These are phyloP conservation scores for Pseudozyma thailandica DNA, from an alignment of 1,284 basidiomycete species.

Conservation along the genomic window DNA sequence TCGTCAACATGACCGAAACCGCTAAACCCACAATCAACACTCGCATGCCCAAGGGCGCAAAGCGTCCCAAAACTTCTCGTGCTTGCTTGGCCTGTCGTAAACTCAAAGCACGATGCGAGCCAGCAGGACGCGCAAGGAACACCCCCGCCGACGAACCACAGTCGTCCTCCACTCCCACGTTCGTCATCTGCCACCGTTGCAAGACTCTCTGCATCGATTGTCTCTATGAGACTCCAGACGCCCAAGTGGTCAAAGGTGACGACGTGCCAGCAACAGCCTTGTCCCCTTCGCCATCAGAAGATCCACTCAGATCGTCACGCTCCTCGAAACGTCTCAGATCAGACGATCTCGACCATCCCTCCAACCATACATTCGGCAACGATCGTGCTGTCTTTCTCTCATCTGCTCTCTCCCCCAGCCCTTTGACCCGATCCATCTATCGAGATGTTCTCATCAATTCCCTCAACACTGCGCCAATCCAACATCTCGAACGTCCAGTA, in stretches of 20 bases:
- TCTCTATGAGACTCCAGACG: slow-evolving; percentile 32
- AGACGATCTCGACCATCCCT: slow-evolving; percentile 5
- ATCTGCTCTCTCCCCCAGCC: slow-evolving; percentile 29
- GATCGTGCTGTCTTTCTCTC: slow-evolving; percentile 43
- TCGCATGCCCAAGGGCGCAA: slow-evolving; percentile 51
- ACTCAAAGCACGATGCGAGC: slow-evolving; percentile 48
- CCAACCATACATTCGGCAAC: slow-evolving; percentile 27
- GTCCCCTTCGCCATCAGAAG: slow-evolving; percentile 20
- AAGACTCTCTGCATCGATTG: slow-evolving; percentile 51
- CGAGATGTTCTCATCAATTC: slow-evolving; percentile 36
- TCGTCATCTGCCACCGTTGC: slow-evolving; percentile 46
- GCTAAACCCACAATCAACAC: slow-evolving; percentile 35
- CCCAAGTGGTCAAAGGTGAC: slow-evolving; percentile 37
- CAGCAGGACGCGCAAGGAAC: slow-evolving; percentile 17
- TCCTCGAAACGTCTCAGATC: slow-evolving; percentile 27
- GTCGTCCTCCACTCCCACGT: slow-evolving; percentile 5
- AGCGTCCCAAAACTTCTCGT: slow-evolving; percentile 43
- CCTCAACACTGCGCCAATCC: slow-evolving; percentile 12
- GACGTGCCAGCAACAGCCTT: slow-evolving; percentile 7
- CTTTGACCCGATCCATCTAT: slow-evolving; percentile 33
- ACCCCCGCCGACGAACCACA: slow-evolving; percentile 16
- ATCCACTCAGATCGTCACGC: slow-evolving; percentile 15
- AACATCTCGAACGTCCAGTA: slow-evolving; percentile 27
- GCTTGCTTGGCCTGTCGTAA: slow-evolving; percentile 50
- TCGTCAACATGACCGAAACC: slow-evolving; percentile 22